Conservation (phyloP, 2,329 filamentous ascomycete genomes). For the Fusarium sp. region DNA sequence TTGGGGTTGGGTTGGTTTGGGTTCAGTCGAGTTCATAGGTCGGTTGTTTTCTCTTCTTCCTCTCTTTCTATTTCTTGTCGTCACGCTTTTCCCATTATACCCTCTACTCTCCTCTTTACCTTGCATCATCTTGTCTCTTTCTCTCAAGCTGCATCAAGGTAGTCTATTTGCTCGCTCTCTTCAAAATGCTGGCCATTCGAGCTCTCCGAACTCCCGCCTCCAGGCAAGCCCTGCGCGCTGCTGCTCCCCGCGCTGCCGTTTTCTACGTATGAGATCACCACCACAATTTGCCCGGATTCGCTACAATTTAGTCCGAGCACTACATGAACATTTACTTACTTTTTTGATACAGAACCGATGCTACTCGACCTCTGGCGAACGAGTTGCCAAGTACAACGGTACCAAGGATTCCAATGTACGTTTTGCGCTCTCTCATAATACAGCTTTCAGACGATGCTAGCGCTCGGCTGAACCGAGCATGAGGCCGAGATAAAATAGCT, state of each 20-base stretch:
- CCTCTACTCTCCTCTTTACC: slow-evolving; percentile 28
- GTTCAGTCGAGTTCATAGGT: slow-evolving; percentile 2
- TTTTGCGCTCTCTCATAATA: slow-evolving; percentile 43
- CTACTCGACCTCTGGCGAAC: slow-evolving; percentile 74
- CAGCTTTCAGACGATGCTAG: slow-evolving; percentile 23
- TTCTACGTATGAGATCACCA: slow-evolving; percentile 50
- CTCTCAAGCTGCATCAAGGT: slow-evolving; percentile 26
- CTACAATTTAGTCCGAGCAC: slow-evolving; percentile 22
- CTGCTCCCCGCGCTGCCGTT: slow-evolving; percentile 67
- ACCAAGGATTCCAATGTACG: slow-evolving; percentile 88
- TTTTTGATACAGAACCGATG: slow-evolving; percentile 60
- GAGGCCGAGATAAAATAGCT: slow-evolving; percentile 55
- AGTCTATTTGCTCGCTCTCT: slow-evolving; percentile 36
- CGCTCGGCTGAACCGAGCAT: slow-evolving; percentile 44
- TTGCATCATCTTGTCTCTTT: slow-evolving; percentile 37
- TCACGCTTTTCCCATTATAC: slow-evolving; percentile 29
- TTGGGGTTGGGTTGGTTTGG: slow-evolving; percentile 26
- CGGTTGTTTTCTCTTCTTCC: slow-evolving; percentile 29
- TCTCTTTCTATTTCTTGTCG: slow-evolving; percentile 27
- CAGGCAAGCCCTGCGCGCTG: slow-evolving; percentile 80
- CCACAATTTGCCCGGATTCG: slow-evolving; percentile 21
- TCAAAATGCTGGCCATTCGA: slow-evolving; percentile 85
- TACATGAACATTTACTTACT: slow-evolving; percentile 35
- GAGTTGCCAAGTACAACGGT: slow-evolving; percentile 93
- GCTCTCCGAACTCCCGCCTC: slow-evolving; percentile 80